Base-by-base conservation (phyloP, 805 yeast genomes). In the Lipomyces orientalis region DNA sequence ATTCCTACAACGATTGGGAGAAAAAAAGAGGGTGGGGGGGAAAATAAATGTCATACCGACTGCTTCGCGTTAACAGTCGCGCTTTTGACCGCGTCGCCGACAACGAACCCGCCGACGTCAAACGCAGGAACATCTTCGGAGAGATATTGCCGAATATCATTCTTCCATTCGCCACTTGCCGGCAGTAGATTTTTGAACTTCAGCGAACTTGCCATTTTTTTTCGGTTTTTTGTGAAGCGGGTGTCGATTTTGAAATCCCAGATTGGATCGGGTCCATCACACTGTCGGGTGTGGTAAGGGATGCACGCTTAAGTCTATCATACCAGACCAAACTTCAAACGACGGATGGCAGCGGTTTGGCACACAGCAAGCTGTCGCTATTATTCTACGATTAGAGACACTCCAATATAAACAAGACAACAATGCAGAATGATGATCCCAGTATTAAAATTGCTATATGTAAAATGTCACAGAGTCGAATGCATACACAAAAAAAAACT, bases 21-120 rank as follows among this genome's bases (percentile, higher is more conserved):
- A n/a, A n/a, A n/a, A n/a, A n/a, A n/a, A n/a, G n/a, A n/a, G n/a
- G n/a, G n/a, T n/a, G n/a, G n/a, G n/a, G n/a, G n/a, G n/a, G n/a
- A n/a, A n/a, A n/a, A n/a, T n/a, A n/a, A n/a, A n/a, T n/a, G n/a
- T 43, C 49, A 12, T 51, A 72, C 74, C 54, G 83, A 81, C 67
- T 89, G 88, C 78, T 93, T 93, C 83, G 96, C 90, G 79, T 85
- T 89, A 55, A 93, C 81, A 1, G 91, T 87, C 1, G 97, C 98
- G 2, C 87, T 81, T 74, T 91, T 90, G 2, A 73, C 72, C 56
- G 84, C 88, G 63, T 84, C 84, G 12, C 98, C 98, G n/a, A 94
- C 98, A 1, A 94, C 98, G 74, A 81, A 91, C 1, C 97, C 98
- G 43, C 98, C 98, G 74, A 88, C 90, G 77, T 93, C 98, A 74